Base-by-base conservation (phyloP, 768 basidiomycete species). In the Lanmaoa pseudosensibilis region DNA sequence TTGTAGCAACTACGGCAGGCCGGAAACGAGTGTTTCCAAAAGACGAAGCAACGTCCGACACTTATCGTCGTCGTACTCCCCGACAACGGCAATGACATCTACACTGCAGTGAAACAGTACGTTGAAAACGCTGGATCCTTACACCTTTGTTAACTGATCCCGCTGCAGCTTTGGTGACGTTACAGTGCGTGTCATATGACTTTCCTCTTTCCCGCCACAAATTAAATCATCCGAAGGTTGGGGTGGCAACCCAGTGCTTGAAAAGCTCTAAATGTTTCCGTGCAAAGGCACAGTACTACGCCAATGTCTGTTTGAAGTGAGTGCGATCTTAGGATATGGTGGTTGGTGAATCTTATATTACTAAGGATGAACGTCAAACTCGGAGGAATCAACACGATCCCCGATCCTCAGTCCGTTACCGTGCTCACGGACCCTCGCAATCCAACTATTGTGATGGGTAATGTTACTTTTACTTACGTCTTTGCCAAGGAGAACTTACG, bases 401-500 rank as follows among this genome's bases (percentile, higher is more conserved):
- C 90, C 0, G 87, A 90, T 49, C 79, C 87, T 0, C 74, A 79
- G 13, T 86, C 86, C 0, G 86, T 88, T 2, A 76, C 81, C 0
- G 78, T 82, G 9, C 74, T 93, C 11, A 82, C 84, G 0, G 90
- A 93, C 64, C 81, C 85, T 1, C 77, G 81, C 30, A 83, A 85
- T 62, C 91, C 90, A 2, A 90, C 90, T 1, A 83, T 93, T 8
- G 83, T 93, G 49, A 86, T 92, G 81, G 91, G 90, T 80, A 73
- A 52, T n/a, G 53, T 47, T 56, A 3, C 36, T 53, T 60, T 44
- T 30, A 2, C 19, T 18, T 43, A 13, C n/a, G 7, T 40, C 13
- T 23, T 25, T 18, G n/a, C 25, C n/a, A 30, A 50, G 10, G 21
- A 13, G n/a, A 38, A 18, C 37, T 65, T n/a, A 61, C 27, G 47